Base-by-base conservation (phyloP, 371 early-diverging fungal species). In the Mortierella sp. region DNA sequence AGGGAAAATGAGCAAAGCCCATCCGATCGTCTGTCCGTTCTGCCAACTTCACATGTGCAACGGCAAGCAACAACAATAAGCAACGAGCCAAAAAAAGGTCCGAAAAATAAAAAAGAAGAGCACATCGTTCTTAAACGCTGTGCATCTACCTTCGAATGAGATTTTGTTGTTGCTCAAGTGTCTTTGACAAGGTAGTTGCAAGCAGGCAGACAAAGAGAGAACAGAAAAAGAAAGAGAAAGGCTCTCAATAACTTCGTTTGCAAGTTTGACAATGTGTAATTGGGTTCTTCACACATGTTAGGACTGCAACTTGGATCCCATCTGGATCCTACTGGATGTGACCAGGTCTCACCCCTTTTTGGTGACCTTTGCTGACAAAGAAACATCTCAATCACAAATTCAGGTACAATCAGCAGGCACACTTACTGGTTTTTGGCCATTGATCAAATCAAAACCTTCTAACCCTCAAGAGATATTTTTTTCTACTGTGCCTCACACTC, bases 361-460 rank as follows among this genome's bases (percentile, higher is more conserved):
- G 41, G 68, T 41, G 68, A 68, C 24, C 68, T 65, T 10, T 41
- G 68, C 68, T 68, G 68, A 68, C 68, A 68, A 68, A 68, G 68
- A 38, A 18, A 41, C 43, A 41, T 68, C n/a, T 7, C 41, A n/a
- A 11, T 24, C n/a, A 56, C 56, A 27, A 41, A 68, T 41, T 68
- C 68, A 68, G 63, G 63, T 2, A 63, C 63, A 63, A 63, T 16
- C 7, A 32, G 12, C 60, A 60, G 32, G 2, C 32, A 16, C 60
- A 5, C 6, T 16, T 35, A 21, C 38, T 65, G 38, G 1, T 41
- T 11, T 7, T 16, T 68, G 48, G 48, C 14, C 14, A 46, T 4
- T 12, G 48, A 14, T 14, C 48, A 12, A 4, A 14, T 46, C 14
- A 46, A 3, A 14, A 2, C 4, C 48, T 41, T 41, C 41, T 41